Evolutionary conservation across 192 early-diverging fungal species (phyloP).

Genomic region (Backusella westeae): DNA sequence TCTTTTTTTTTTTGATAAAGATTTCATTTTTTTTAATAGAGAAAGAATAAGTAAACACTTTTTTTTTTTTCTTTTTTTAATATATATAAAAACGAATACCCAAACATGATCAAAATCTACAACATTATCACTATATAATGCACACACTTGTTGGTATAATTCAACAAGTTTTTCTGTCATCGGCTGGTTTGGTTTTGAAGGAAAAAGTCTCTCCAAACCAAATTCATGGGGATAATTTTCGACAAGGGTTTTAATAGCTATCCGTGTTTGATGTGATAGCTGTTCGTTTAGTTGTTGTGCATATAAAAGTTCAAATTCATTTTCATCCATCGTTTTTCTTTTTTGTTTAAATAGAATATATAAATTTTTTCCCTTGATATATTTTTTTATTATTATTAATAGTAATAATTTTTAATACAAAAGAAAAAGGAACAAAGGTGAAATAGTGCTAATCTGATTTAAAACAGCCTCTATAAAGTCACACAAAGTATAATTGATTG

Average conservation of each 20-base stretch:
- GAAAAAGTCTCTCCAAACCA: slow-evolving; percentile 24
- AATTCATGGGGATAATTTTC: slow-evolving; percentile 26
- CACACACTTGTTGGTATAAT: slow-evolving; percentile 23
- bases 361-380: neutral
- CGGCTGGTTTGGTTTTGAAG: neutral
- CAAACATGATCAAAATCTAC: slow-evolving; percentile 32
- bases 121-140: slow-evolving; percentile 20
- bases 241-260: slow-evolving; percentile 17
- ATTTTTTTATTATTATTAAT: neutral
- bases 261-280: slow-evolving; percentile 18
- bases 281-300: slow-evolving; percentile 20
- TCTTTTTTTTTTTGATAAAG: slow-evolving; percentile 10
- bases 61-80: neutral
- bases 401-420: neutral
- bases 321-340: slow-evolving; percentile 17
- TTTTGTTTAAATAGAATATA: neutral
- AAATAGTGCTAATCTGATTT: neutral
- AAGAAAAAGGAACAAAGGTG: neutral
- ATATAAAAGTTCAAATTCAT: slow-evolving; percentile 23
- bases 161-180: slow-evolving; percentile 12
- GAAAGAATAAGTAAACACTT: neutral
- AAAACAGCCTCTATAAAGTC: neutral
- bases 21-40: neutral
- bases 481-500: neutral
- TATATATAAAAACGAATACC: slow-evolving; percentile 15